Evolutionary conservation across 352 stramenopile species (phyloP), one percentile per base, ranked within the genome.

Genomic region (Pythium oligandrum): DNA sequence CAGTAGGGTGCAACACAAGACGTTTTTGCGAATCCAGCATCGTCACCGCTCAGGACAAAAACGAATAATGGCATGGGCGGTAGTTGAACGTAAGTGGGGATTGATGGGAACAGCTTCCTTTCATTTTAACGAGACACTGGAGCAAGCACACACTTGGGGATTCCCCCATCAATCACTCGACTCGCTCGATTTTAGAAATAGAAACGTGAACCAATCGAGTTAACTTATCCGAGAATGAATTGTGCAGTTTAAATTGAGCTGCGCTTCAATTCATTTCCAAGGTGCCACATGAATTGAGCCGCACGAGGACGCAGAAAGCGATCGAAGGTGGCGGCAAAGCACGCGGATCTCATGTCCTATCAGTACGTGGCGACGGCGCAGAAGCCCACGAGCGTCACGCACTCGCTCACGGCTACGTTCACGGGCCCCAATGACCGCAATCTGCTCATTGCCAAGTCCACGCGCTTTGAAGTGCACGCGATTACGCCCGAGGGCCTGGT

Each of bases 331-430:
- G 7, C 38, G 7, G 38, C 38, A 12, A 12, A 12, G 7, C 38
- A 42, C 38, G 7, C 38, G 38, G 38, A 8, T 42, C 38, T 10
- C 9, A 90, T 93, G 82, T 68, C 80, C 35, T 93, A 89, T 66
- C 95, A 92, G 65, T 98, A 98, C 79, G 91, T 98, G 39, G 91
- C 93, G 39, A 97, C 90, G 46, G 86, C 90, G 40, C 91, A 97
- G 61, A 96, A 96, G 71, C 87, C 90, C 44, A 98, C 92, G 51
- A 90, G 81, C 64, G 90, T 98, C 32, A 96, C 88, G 35, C 87
- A 97, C 70, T 90, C 88, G 57, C 68, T 97, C n/a, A 95, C 87
- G n/a, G 90, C 83, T 1, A 64, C 73, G 32, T 98, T 98, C 67
- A 96, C 89, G 26, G 79, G 80, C 31, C 55, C 80, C 1, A 81